A percentile compares a stretch with the other conserved stretches of the same genome.
phyloP scores from a whole-genome alignment of 768 basidiomycete species.

The Trametopsis cervina region DNA sequence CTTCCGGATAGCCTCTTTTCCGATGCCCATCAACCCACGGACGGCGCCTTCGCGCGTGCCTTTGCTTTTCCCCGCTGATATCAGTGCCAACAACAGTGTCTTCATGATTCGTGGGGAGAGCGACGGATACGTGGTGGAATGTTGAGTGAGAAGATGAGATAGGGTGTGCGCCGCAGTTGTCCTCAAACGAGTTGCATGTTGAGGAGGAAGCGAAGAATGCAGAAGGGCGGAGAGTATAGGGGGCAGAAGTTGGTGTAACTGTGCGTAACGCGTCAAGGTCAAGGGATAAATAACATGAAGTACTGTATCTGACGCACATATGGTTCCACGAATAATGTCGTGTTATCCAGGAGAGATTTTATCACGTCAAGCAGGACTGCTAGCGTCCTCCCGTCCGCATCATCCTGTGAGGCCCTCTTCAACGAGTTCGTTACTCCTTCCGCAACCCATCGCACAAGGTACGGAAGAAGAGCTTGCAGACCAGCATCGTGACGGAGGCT shows the following conservation, averaged over 20 bases:
- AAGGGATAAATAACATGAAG: slow-evolving; percentile 5
- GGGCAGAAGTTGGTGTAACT: slow-evolving; percentile 96
- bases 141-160: slow-evolving; percentile 71
- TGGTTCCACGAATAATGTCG: slow-evolving; percentile 89
- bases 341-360: slow-evolving; percentile 78
- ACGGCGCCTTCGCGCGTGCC: slow-evolving; percentile 89
- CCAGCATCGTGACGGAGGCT: slow-evolving; percentile 88
- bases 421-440: slow-evolving; percentile 75
- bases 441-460: slow-evolving; percentile 91
- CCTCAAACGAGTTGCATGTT: slow-evolving; percentile 67
- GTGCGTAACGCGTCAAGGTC: not conserved
- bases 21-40: slow-evolving; percentile 77
- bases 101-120: slow-evolving; percentile 89
- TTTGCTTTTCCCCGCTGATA: slow-evolving; percentile 60
- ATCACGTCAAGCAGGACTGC: slow-evolving; percentile 83
- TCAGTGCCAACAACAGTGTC: slow-evolving; percentile 82
- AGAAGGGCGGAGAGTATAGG: slow-evolving; percentile 88
- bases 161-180: slow-evolving; percentile 80
- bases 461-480: slow-evolving; percentile 84
- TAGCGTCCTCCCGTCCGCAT: slow-evolving; percentile 63
- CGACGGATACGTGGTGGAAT: slow-evolving; percentile 84
- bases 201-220: slow-evolving; percentile 74
- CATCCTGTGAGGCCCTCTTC: slow-evolving; percentile 39
- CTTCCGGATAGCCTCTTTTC: slow-evolving; percentile 78
- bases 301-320: slow-evolving; percentile 67